Conservation (phyloP, 495 filamentous ascomycete species). For the Aspergillus nanangensis region DNA sequence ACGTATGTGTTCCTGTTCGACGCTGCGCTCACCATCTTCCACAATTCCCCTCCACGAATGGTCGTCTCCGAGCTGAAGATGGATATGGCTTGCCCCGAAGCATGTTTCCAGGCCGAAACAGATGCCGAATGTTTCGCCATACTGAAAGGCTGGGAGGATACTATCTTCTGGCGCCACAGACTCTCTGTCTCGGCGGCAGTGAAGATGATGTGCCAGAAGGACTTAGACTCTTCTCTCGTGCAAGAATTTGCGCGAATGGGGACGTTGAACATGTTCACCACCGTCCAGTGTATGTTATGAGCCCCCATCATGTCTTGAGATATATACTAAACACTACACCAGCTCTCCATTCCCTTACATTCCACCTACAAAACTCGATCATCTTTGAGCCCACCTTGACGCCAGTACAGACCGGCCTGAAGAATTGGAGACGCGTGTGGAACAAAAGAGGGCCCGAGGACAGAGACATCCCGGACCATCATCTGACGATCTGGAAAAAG, state of each 20-base stretch:
- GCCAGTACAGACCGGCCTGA: conserved; percentile 21
- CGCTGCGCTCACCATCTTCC: conserved; percentile 18
- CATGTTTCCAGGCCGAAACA: conserved; percentile 21
- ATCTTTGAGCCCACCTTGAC: conserved; percentile 23
- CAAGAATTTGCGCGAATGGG: conserved; percentile 17
- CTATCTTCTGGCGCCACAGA: conserved; percentile 14
- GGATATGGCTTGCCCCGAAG: conserved; percentile 19
- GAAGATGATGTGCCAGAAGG: conserved; percentile 16
- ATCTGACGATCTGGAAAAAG: conserved; percentile 22
- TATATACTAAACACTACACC: background rate
- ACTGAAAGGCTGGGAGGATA: conserved; percentile 13
- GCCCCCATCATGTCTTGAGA: background rate
- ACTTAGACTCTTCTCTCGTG: conserved; percentile 9
- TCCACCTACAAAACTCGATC: conserved; percentile 25
- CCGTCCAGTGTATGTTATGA: conserved; percentile 17
- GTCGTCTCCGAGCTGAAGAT: conserved; percentile 21
- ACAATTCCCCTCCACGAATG: conserved; percentile 21
- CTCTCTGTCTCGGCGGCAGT: conserved; percentile 19
- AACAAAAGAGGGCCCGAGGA: conserved; percentile 20
- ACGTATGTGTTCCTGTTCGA: conserved; percentile 23
- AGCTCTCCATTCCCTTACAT: conserved; percentile 27
- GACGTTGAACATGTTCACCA: conserved; percentile 23
- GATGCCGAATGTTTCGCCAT: conserved; percentile 10
- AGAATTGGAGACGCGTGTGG: conserved; percentile 26
- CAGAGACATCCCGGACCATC: conserved; percentile 12